A percentile compares a stretch with the other conserved stretches of the same genome.
These are phyloP conservation scores for Skeletonema costatum DNA, from an alignment of 108 stramenopile species.

Conservation along the genomic window DNA sequence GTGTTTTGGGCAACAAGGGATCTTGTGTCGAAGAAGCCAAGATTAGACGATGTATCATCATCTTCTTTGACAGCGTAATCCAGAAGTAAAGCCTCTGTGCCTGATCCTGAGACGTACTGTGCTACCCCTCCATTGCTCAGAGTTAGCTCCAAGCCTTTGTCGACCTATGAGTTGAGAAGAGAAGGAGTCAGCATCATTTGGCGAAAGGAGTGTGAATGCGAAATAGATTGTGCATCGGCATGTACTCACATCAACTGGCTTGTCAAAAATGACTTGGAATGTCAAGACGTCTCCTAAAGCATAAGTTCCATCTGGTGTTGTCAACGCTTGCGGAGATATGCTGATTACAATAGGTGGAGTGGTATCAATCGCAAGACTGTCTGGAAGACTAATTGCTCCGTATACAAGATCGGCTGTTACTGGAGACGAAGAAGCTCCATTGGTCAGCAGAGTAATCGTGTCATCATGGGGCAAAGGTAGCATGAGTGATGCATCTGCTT, in stretches of 20 bases:
- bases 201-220: background rate
- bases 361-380: slow-evolving; percentile 30
- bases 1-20: slow-evolving; percentile 36
- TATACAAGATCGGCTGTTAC: slow-evolving; percentile 24
- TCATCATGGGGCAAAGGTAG: slow-evolving; percentile 3
- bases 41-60: slow-evolving; percentile 14
- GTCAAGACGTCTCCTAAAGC: slow-evolving; percentile 45
- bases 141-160: slow-evolving; percentile 28
- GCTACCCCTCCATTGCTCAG: slow-evolving; percentile 21
- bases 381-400: slow-evolving; percentile 9
- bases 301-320: slow-evolving; percentile 35
- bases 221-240: background rate
- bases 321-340: slow-evolving; percentile 27
- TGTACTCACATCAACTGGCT: slow-evolving; percentile 39
- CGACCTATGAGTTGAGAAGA: background rate
- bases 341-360: slow-evolving; percentile 28
- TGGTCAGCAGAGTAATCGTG: slow-evolving; percentile 25
- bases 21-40: slow-evolving; percentile 16
- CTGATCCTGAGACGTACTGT: slow-evolving; percentile 31
- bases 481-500: slow-evolving; percentile 17
- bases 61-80: slow-evolving; percentile 28
- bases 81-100: slow-evolving; percentile 22
- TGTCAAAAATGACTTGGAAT: slow-evolving; percentile 49
- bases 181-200: background rate
- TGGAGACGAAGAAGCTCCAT: slow-evolving; percentile 17